Conservation (phyloP, 2,329 filamentous ascomycete genomes). For the Celoporthe dispersa region DNA sequence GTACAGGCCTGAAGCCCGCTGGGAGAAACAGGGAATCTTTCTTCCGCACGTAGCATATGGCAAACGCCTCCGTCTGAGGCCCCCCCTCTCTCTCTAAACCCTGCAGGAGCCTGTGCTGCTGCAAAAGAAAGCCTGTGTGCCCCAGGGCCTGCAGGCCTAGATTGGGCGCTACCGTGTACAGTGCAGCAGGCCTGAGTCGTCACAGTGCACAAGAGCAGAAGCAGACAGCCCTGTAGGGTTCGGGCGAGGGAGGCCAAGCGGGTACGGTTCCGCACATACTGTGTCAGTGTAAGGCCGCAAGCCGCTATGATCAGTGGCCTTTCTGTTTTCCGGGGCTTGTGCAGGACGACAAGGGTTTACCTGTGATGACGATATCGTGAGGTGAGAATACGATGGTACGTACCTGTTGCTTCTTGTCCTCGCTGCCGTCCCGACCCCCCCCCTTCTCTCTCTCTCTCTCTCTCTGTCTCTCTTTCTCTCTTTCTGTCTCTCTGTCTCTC, state of each 20-base stretch:
- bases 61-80: background rate
- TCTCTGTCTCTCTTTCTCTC: background rate
- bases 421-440: background rate
- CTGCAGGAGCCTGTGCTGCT: background rate
- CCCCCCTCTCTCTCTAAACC: background rate
- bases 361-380: slow-evolving; percentile 1
- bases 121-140: background rate
- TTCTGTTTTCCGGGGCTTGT: slow-evolving; percentile 1
- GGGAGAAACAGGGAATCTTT: background rate
- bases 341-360: background rate
- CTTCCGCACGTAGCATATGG: background rate
- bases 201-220: background rate
- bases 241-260: background rate
- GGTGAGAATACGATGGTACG: background rate
- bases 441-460: background rate
- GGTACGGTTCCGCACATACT: background rate
- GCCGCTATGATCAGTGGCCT: background rate
- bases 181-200: background rate
- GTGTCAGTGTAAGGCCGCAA: background rate
- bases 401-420: background rate
- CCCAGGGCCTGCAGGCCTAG: background rate
- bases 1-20: background rate
- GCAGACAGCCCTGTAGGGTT: background rate
- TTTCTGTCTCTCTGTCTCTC: background rate
- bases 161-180: background rate